Evolutionary conservation across 495 filamentous ascomycete species (phyloP).

Genomic region (Penicillium canescens): DNA sequence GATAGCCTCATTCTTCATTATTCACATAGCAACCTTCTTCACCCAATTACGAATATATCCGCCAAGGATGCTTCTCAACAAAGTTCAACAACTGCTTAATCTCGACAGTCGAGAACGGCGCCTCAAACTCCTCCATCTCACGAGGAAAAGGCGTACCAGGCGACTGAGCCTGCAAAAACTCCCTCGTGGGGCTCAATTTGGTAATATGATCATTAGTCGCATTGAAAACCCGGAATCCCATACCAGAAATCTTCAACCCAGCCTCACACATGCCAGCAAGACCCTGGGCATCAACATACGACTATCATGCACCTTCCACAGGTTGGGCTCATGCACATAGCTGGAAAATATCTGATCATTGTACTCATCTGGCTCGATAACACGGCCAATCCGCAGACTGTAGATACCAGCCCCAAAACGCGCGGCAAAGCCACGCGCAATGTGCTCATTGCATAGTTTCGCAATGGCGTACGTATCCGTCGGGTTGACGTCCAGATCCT

Average conservation of each 20-base stretch:
- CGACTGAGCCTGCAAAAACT: constrained; percentile 40
- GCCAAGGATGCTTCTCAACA: constrained; percentile 56
- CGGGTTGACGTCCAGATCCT: constrained; percentile 50
- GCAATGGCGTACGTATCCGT: constrained; percentile 58
- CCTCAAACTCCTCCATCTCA: constrained; percentile 54
- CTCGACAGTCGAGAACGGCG: constrained; percentile 58
- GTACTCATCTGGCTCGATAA: constrained; percentile 60
- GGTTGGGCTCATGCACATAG: constrained; percentile 50
- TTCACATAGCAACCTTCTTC: constrained; percentile 2
- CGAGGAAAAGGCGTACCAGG: constrained; percentile 47
- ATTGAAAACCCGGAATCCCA: constrained; percentile 62
- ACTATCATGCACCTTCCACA: constrained; percentile 58
- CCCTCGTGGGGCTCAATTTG: constrained; percentile 15
- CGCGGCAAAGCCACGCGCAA: constrained; percentile 51
- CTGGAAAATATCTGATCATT: constrained; percentile 41
- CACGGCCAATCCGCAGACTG: constrained; percentile 54
- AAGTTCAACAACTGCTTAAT: constrained; percentile 55
- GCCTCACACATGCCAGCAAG: constrained; percentile 44
- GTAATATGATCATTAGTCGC: constrained; percentile 59
- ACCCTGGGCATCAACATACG: constrained; percentile 59
- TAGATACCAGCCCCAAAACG: constrained; percentile 59
- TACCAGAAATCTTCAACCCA: constrained; percentile 27
- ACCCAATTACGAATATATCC: constrained; percentile 34
- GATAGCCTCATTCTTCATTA: no score
- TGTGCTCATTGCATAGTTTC: constrained; percentile 57